phyloP scores from a whole-genome alignment of 495 filamentous ascomycete species.

The Amniculicola lignicola region DNA sequence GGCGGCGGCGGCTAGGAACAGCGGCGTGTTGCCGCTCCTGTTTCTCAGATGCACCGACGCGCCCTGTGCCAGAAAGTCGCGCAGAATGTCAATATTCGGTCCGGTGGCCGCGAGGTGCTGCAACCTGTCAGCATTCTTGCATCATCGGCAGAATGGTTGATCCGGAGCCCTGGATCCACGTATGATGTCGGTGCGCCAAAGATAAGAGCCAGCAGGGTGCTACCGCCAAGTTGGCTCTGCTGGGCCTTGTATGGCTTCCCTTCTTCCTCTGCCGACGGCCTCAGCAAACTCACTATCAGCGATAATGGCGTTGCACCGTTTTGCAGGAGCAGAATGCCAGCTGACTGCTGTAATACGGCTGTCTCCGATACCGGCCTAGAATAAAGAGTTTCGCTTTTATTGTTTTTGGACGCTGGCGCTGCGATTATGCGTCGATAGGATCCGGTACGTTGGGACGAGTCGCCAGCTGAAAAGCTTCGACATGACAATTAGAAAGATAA shows the following conservation, averaged over 20 bases:
- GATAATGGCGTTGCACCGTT: constrained; percentile 30
- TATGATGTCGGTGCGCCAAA: constrained; percentile 21
- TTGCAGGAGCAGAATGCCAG: constrained; percentile 7
- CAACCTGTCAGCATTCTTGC: constrained; percentile 19
- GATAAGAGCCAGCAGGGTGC: constrained; percentile 32
- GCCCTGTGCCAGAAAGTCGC: constrained; percentile 68
- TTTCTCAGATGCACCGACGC: constrained; percentile 87
- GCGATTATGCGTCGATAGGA: constrained; percentile 1
- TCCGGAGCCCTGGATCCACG: constrained; percentile 18
- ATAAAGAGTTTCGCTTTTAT: constrained; percentile 4
- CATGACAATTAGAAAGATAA: constrained; percentile 22
- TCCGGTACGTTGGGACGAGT: not conserved
- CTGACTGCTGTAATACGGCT: constrained; percentile 9
- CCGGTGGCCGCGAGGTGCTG: constrained; percentile 65
- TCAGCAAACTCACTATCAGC: constrained; percentile 15
- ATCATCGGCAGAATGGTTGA: constrained; percentile 16
- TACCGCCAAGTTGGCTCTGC: constrained; percentile 19
- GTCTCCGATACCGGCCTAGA: constrained; percentile 30
- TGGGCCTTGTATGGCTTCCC: constrained; percentile 23
- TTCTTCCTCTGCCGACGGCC: constrained; percentile 23
- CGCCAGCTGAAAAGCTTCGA: constrained; percentile 14
- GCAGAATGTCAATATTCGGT: constrained; percentile 60
- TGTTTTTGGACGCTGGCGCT: not conserved
- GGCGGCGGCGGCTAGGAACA: constrained; percentile 70
- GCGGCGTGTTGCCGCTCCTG: constrained; percentile 72